These are phyloP conservation scores for Kwoniella dejecticola DNA, from an alignment of 768 basidiomycete species.

Conservation along the genomic window DNA sequence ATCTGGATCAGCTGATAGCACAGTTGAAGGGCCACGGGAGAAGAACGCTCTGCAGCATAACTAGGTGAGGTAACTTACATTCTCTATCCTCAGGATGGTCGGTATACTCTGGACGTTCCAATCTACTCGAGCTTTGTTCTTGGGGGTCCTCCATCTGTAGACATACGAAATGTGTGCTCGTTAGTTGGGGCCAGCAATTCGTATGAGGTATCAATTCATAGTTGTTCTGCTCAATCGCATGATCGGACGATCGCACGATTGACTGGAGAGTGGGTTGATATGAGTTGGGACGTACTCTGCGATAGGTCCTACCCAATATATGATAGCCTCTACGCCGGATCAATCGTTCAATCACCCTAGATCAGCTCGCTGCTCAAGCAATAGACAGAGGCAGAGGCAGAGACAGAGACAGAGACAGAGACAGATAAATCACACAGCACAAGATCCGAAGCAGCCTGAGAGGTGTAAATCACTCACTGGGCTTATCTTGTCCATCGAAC, in stretches of 20 bases:
- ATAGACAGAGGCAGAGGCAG: too few relatives aligned
- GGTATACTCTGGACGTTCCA: constrained; percentile 50
- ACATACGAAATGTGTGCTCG: background rate
- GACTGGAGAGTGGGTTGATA: too few relatives aligned
- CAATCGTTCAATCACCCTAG: too few relatives aligned
- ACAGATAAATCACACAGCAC: background rate
- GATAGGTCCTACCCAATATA: constrained; percentile 47
- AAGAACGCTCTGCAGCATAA: background rate
- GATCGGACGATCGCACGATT: too few relatives aligned
- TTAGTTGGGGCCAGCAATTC: too few relatives aligned
- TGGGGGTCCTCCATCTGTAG: constrained; percentile 42
- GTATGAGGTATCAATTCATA: too few relatives aligned
- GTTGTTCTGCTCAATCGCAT: too few relatives aligned
- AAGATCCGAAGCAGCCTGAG: background rate
- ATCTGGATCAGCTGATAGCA: constrained; percentile 20
- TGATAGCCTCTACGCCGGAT: constrained; percentile 39
- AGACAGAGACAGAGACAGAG: too few relatives aligned
- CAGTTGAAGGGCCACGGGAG: background rate
- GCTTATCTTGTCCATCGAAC: constrained; percentile 47
- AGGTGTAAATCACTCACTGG: constrained; percentile 30
- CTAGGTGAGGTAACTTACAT: constrained; percentile 24
- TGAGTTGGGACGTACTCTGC: constrained; percentile 46
- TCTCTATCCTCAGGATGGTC: constrained; percentile 47
- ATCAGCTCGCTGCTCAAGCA: too few relatives aligned
- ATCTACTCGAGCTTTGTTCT: constrained; percentile 43